These are phyloP conservation scores for Coniosporium tulheliwenetii DNA, from an alignment of 2,329 filamentous ascomycete species.

Conservation along the genomic window DNA sequence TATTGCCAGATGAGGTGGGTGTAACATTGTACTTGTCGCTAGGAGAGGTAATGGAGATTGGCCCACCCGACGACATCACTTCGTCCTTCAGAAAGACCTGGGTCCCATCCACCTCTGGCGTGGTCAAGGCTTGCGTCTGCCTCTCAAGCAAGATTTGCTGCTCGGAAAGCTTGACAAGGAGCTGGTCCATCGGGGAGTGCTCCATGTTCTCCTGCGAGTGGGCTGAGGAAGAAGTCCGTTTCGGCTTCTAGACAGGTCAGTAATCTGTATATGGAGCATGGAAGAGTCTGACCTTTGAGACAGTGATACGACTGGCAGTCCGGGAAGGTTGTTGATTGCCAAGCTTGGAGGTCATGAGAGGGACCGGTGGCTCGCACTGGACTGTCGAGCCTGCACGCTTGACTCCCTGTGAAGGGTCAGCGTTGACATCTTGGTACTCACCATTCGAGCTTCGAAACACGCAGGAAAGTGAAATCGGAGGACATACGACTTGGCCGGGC, in stretches of 20 bases:
- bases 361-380: conserved; percentile 8
- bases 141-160: conserved; percentile 46
- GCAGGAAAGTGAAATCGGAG: too few species aligned
- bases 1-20: conserved; percentile 25
- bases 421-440: too few species aligned
- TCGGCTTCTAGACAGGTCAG: conserved; percentile 23
- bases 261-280: not conserved
- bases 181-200: conserved; percentile 47
- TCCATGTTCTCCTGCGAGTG: conserved; percentile 12
- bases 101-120: conserved; percentile 14
- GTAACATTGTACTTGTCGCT: conserved; percentile 37
- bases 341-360: conserved; percentile 20
- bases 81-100: conserved; percentile 27
- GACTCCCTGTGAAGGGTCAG: conserved; percentile 13
- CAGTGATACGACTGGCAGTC: conserved; percentile 3
- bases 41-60: conserved; percentile 47
- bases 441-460: too few species aligned
- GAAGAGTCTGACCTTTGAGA: conserved; percentile 6
- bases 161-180: conserved; percentile 59
- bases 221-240: conserved; percentile 23
- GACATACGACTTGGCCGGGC: too few species aligned
- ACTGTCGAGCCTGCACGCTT: conserved; percentile 12
- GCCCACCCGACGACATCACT: conserved; percentile 35
- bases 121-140: conserved; percentile 40
- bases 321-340: conserved; percentile 12